phyloP scores from a whole-genome alignment of 768 basidiomycete species.

The Amanita fuliginea region DNA sequence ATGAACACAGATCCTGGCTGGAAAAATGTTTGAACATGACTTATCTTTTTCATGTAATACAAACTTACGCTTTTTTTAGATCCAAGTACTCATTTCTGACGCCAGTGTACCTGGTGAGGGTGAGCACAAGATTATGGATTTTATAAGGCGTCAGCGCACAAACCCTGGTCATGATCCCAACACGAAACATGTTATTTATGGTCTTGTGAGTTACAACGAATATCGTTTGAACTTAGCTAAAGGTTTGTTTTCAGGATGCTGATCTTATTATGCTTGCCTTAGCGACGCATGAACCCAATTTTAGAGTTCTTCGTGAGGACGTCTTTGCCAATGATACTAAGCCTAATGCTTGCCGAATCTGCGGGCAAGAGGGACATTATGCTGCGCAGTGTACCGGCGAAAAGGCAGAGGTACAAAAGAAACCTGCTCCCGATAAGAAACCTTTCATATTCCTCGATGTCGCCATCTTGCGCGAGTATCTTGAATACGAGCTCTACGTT shows the following conservation, averaged over 20 bases:
- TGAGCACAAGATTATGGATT: conserved; percentile 99
- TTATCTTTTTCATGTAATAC: not conserved
- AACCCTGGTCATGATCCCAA: conserved; percentile 92
- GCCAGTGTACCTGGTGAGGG: conserved; percentile 97
- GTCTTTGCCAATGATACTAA: conserved; percentile 83
- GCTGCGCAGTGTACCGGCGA: conserved; percentile 88
- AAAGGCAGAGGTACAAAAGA: conserved; percentile 59
- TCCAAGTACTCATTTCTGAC: conserved; percentile 95
- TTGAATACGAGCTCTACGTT: conserved; percentile 89
- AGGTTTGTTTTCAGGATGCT: conserved; percentile 59
- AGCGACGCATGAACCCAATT: conserved; percentile 98
- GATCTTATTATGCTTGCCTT: conserved; percentile 98
- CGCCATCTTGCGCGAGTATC: conserved; percentile 90
- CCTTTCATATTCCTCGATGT: conserved; percentile 99
- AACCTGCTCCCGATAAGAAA: conserved; percentile 67
- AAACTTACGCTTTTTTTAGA: conserved; percentile 28
- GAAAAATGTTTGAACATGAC: conserved; percentile 57
- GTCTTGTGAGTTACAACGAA: conserved; percentile 51
- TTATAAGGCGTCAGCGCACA: conserved; percentile 79
- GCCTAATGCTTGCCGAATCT: conserved; percentile 75
- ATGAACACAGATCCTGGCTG: conserved; percentile 93
- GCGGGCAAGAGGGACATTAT: conserved; percentile 92
- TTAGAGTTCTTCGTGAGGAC: conserved; percentile 95
- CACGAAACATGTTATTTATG: conserved; percentile 94
- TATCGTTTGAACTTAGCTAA: conserved; percentile 7